Evolutionary conservation across 345 rosid genomes (phyloP).

Genomic region (Heritiera fomes): DNA sequence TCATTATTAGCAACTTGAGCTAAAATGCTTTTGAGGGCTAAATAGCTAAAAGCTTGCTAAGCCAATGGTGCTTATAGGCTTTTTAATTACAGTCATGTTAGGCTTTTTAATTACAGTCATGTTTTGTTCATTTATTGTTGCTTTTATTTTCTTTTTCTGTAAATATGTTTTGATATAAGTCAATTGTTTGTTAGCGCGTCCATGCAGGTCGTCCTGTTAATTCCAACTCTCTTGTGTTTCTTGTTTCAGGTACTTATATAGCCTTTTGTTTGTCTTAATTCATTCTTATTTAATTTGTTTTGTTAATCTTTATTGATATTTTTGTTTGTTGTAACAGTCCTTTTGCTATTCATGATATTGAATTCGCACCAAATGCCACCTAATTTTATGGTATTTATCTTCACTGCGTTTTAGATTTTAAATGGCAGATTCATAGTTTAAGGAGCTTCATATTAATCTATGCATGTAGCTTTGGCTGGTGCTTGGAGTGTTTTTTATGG

Average conservation of each 20-base stretch:
- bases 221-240: conserved; percentile 84
- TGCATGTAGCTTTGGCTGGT: conserved; percentile 85
- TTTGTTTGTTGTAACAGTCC: conserved; percentile 53
- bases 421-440: background rate
- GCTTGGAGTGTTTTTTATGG: conserved; percentile 85
- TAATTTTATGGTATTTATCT: conserved; percentile 74
- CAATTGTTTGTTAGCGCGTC: conserved; percentile 54
- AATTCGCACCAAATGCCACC: conserved; percentile 93
- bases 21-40: background rate
- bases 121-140: background rate
- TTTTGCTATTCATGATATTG: conserved; percentile 89
- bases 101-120: background rate
- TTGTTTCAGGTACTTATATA: conserved; percentile 70
- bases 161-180: conserved; percentile 6
- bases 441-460: conserved; percentile 5
- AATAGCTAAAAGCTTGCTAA: background rate
- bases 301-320: background rate
- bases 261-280: conserved; percentile 1
- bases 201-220: conserved; percentile 83
- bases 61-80: background rate
- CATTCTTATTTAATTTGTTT: background rate
- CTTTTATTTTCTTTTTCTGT: background rate
- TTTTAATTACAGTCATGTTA: background rate
- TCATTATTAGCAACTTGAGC: no score
- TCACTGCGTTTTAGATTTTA: background rate